A percentile compares a stretch with the other conserved stretches of the same genome.
These are phyloP conservation scores for Cytauxzoon felis DNA, from an alignment of 169 alveolate genomes.

Conservation along the genomic window DNA sequence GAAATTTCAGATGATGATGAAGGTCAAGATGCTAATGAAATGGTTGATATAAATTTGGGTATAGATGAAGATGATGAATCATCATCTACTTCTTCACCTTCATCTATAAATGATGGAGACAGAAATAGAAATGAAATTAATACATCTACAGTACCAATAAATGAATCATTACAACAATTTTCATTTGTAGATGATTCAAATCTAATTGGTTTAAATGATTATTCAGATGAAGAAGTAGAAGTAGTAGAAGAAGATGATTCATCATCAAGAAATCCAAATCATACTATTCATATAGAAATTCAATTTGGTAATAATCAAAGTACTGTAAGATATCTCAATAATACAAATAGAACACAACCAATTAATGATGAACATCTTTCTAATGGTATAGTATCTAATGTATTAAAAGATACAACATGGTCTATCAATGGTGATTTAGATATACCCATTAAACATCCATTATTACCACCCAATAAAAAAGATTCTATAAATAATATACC, in stretches of 20 bases:
- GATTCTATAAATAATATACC: background rate
- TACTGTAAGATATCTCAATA: background rate
- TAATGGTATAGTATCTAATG: conserved; percentile 1
- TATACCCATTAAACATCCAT: conserved; percentile 30
- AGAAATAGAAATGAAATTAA: conserved; percentile 3
- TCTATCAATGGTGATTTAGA: conserved; percentile 33
- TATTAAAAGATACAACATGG: conserved; percentile 6
- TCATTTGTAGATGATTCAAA: background rate
- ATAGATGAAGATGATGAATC: conserved; percentile 13
- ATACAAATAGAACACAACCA: background rate
- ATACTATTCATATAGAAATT: conserved; percentile 25
- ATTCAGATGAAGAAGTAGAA: background rate
- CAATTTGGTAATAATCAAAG: conserved; percentile 22
- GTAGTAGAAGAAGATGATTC: background rate
- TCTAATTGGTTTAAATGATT: too few relatives aligned
- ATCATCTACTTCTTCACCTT: too few relatives aligned
- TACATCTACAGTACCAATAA: background rate
- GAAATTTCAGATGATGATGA: background rate
- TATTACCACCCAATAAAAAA: conserved; percentile 36
- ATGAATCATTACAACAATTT: background rate
- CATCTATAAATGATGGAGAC: too few relatives aligned
- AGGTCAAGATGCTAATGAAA: background rate
- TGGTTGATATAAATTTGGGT: conserved; percentile 3
- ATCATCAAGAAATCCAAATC: background rate
- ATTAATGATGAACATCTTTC: background rate